Evolutionary conservation across 164 flowering plant species (phyloP).

Genomic region (Protea cynaroides): DNA sequence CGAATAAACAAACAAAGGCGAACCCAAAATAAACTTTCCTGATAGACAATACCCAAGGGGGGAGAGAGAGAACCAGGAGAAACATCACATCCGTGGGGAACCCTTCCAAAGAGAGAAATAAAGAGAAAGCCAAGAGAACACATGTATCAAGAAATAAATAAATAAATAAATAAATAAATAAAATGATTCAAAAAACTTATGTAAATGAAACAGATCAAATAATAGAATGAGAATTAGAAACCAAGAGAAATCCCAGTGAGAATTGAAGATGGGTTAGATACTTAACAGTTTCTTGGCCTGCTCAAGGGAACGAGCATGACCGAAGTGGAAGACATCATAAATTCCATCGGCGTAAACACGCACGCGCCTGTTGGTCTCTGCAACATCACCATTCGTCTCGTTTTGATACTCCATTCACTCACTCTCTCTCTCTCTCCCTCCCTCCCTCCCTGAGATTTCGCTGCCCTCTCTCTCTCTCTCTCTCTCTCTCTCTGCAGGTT

Average conservation of each 20-base stretch:
- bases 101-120: background rate
- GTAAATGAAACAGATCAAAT: background rate
- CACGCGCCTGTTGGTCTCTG: slow-evolving; percentile 31
- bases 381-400: slow-evolving; percentile 7
- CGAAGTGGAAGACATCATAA: slow-evolving; percentile 95
- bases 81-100: background rate
- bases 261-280: background rate
- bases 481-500: background rate
- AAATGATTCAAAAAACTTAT: too few relatives aligned
- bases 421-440: background rate
- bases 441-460: background rate
- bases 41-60: too few relatives aligned
- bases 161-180: too few relatives aligned
- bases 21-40: too few relatives aligned
- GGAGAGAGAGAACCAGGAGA: too few relatives aligned
- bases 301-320: slow-evolving; percentile 90
- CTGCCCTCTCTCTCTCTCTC: background rate
- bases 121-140: background rate
- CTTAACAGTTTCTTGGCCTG: slow-evolving; percentile 81
- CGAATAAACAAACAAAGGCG: too few relatives aligned
- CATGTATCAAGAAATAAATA: background rate
- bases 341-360: slow-evolving; percentile 84
- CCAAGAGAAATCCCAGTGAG: background rate
- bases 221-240: background rate
- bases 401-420: background rate